These are phyloP conservation scores for Agaricus subrufescens DNA, from an alignment of 768 basidiomycete genomes.

Conservation along the genomic window DNA sequence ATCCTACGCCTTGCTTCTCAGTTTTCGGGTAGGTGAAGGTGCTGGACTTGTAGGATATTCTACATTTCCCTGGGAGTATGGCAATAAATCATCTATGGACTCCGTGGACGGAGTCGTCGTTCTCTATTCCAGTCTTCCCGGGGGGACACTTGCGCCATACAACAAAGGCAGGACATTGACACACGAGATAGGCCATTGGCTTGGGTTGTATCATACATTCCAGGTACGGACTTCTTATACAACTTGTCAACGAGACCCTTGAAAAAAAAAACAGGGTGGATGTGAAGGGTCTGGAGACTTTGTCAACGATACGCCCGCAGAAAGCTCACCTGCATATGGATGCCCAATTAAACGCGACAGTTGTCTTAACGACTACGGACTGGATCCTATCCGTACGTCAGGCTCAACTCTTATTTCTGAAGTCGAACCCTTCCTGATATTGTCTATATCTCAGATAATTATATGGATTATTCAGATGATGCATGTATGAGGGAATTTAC, in stretches of 20 bases:
- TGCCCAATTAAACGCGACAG: conserved; percentile 26
- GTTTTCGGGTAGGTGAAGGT: conserved; percentile 16
- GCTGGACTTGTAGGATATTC: conserved; percentile 28
- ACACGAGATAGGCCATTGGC: conserved; percentile 55
- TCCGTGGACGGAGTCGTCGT: conserved; percentile 37
- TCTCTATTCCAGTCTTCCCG: conserved; percentile 26
- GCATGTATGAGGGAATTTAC: conserved; percentile 31
- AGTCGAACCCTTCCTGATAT: background rate
- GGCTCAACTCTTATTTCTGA: no score
- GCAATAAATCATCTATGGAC: conserved; percentile 14
- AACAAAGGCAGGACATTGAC: conserved; percentile 43
- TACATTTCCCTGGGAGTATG: conserved; percentile 30
- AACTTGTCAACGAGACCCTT: background rate
- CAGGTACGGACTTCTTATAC: conserved; percentile 26
- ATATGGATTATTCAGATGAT: conserved; percentile 33
- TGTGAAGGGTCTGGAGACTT: conserved; percentile 29
- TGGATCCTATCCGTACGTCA: conserved; percentile 30
- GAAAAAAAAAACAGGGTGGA: conserved; percentile 28
- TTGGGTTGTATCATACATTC: conserved; percentile 55
- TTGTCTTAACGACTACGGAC: conserved; percentile 24
- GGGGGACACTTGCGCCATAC: conserved; percentile 29
- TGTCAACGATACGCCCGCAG: conserved; percentile 31
- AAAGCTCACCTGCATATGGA: conserved; percentile 24
- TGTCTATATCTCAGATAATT: conserved; percentile 18
- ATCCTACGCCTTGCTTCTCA: conserved; percentile 3